Evolutionary conservation across 2,329 filamentous ascomycete genomes (phyloP).

Genomic region (Stylonectria norvegica): DNA sequence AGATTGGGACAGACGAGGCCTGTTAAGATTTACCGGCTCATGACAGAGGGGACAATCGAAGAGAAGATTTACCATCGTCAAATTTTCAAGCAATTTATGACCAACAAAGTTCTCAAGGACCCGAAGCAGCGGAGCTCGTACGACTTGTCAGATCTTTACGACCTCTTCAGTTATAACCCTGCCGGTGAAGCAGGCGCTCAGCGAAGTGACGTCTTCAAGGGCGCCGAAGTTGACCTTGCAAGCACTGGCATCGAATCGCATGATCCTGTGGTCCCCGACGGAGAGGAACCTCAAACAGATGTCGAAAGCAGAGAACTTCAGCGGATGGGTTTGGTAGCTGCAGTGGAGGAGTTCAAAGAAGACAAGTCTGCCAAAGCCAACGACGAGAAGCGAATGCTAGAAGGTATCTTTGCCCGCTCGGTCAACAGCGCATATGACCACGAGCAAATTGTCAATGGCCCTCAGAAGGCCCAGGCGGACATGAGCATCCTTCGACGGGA

Average conservation of each 20-base stretch:
- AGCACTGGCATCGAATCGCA: slow-evolving; percentile 5
- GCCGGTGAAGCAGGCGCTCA: slow-evolving; percentile 61
- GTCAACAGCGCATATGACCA: slow-evolving; percentile 93
- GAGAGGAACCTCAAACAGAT: slow-evolving; percentile 6
- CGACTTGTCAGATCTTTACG: slow-evolving; percentile 83
- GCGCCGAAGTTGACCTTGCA: slow-evolving; percentile 64
- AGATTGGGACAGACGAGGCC: slow-evolving; percentile 90
- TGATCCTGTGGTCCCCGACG: slow-evolving; percentile 14
- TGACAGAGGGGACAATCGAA: slow-evolving; percentile 96
- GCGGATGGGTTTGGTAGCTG: slow-evolving; percentile 58
- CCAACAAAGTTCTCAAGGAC: slow-evolving; percentile 92
- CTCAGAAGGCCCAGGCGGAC: slow-evolving; percentile 68
- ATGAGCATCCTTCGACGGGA: slow-evolving; percentile 76
- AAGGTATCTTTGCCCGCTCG: slow-evolving; percentile 81
- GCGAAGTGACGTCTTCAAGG: slow-evolving; percentile 81
- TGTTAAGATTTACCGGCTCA: slow-evolving; percentile 94
- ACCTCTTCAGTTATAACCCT: slow-evolving; percentile 71
- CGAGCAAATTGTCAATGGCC: slow-evolving; percentile 82
- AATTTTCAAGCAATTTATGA: slow-evolving; percentile 97
- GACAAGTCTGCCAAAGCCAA: slow-evolving; percentile 45
- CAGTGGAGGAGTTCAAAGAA: slow-evolving; percentile 60
- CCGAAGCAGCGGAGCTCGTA: slow-evolving; percentile 91
- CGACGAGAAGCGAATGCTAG: slow-evolving; percentile 76
- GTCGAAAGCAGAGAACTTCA: slow-evolving; percentile 40
- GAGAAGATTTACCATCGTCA: slow-evolving; percentile 99